These are phyloP conservation scores for Coniochaeta pulveracea DNA, from an alignment of 2,329 filamentous ascomycete species.

Conservation along the genomic window DNA sequence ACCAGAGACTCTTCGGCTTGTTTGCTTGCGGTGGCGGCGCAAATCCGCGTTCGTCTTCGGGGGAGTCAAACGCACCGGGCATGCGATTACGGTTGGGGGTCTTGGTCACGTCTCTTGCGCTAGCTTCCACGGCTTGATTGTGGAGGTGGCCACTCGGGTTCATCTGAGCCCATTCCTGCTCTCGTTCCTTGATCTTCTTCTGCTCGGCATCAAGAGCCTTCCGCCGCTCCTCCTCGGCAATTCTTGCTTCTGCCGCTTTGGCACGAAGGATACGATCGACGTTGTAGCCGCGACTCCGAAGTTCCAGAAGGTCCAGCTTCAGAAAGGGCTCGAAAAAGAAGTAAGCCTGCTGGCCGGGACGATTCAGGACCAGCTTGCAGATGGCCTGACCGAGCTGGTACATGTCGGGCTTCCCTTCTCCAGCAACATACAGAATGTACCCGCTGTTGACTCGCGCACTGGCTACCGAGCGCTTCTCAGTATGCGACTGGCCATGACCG, in stretches of 20 bases:
- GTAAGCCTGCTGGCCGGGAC: constrained; percentile 80
- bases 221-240: constrained; percentile 74
- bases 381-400: constrained; percentile 89
- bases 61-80: constrained; percentile 68
- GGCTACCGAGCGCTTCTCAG: constrained; percentile 65
- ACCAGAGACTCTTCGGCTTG: constrained; percentile 49
- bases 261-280: constrained; percentile 86
- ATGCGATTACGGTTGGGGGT: constrained; percentile 41
- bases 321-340: constrained; percentile 87
- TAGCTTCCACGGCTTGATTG: constrained; percentile 26
- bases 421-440: constrained; percentile 66
- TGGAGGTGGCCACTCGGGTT: too few species aligned
- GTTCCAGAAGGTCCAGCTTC: constrained; percentile 68
- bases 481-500: constrained; percentile 57
- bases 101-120: constrained; percentile 25
- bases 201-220: constrained; percentile 65
- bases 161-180: constrained; percentile 34
- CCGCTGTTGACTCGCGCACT: constrained; percentile 40
- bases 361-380: constrained; percentile 66
- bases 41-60: constrained; percentile 30
- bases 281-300: constrained; percentile 87
- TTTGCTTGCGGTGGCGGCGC: constrained; percentile 21
- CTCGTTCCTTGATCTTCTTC: constrained; percentile 47
- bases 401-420: constrained; percentile 58
- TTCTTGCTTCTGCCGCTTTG: constrained; percentile 76